Base-by-base conservation (phyloP, 371 early-diverging fungal genomes). In the Actinomucor elegans region DNA sequence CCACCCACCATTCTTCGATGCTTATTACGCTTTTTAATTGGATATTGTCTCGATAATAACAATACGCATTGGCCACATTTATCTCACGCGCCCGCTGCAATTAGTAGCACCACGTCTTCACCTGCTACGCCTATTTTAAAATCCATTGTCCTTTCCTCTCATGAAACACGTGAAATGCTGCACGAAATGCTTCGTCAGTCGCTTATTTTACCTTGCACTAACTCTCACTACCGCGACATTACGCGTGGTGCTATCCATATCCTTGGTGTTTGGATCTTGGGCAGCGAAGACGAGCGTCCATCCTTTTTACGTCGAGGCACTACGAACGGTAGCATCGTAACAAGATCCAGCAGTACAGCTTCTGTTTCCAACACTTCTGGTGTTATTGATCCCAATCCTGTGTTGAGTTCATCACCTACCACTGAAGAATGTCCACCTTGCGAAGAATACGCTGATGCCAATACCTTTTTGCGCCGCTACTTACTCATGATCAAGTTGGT, bases 151-250 rank as follows among this genome's bases (percentile, higher is more conserved):
- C 62, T 88, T 1, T 79, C 80, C 2, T 77, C 81, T 0, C 79
- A 84, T 20, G 81, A 79, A 54, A 88, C 85, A 20, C 71, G 90
- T 5, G 90, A 90, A 56, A 79, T 89, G 54, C 73, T 90, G 15
- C 89, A 90, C 59, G 94, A 93, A 59, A 73, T 88, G 38, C 54
- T 91, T 4, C 72, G 88, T 24, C 92, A 92, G 52, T 73, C 85
- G 2, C 58, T 91, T 9, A 55, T 83, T 24, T 51, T 89, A 17
- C 89, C 90, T 49, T 61, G 67, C 42, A 64, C 68, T 2, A 76
- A 79, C 42, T 57, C 74, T 9, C 63, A 75, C 18, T 80, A 83
- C 54, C 73, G 81, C 54, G 88, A 90, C 23, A 84, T 87, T 31
- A 81, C 78, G 1, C 76, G 89, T 4, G 83, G 86, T 4, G 85